A percentile compares a stretch with the other conserved stretches of the same genome.
phyloP scores from a whole-genome alignment of 768 basidiomycete species.

The Psilocybe azurescens region DNA sequence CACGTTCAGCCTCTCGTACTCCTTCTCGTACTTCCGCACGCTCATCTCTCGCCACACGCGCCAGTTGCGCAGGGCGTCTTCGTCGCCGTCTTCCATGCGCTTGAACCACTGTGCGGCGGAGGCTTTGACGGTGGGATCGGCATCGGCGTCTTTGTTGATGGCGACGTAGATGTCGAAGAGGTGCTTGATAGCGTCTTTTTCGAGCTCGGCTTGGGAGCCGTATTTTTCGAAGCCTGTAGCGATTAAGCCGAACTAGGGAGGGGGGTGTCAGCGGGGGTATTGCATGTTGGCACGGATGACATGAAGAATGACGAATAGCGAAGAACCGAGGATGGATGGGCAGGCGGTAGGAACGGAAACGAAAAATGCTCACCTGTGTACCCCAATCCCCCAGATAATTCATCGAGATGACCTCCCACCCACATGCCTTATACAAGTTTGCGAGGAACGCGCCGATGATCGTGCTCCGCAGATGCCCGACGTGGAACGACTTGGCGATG shows the following conservation, averaged over 20 bases:
- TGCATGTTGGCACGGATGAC: no score
- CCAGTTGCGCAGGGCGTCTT: constrained; percentile 86
- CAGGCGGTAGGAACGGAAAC: not conserved
- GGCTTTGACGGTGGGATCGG: constrained; percentile 71
- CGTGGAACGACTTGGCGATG: constrained; percentile 98
- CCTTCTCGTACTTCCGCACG: constrained; percentile 86
- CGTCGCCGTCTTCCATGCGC: constrained; percentile 94
- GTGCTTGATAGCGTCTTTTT: constrained; percentile 92
- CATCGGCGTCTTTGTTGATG: constrained; percentile 85
- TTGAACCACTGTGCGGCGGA: constrained; percentile 90
- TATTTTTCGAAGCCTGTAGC: constrained; percentile 93
- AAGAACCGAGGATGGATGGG: not conserved
- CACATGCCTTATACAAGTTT: constrained; percentile 90
- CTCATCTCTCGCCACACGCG: constrained; percentile 91
- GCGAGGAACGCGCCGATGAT: constrained; percentile 96
- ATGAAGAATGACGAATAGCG: not conserved
- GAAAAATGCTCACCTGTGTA: constrained; percentile 73
- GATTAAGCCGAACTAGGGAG: constrained; percentile 79
- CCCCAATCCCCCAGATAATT: constrained; percentile 99
- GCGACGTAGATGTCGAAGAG: constrained; percentile 94
- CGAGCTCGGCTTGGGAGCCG: constrained; percentile 82
- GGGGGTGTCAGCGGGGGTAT: not conserved
- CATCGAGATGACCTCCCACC: constrained; percentile 89
- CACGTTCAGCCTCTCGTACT: constrained; percentile 90
- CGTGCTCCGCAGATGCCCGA: constrained; percentile 95